phyloP scores from a whole-genome alignment of 352 stramenopile genomes.

The Phytophthora tentaculata region DNA sequence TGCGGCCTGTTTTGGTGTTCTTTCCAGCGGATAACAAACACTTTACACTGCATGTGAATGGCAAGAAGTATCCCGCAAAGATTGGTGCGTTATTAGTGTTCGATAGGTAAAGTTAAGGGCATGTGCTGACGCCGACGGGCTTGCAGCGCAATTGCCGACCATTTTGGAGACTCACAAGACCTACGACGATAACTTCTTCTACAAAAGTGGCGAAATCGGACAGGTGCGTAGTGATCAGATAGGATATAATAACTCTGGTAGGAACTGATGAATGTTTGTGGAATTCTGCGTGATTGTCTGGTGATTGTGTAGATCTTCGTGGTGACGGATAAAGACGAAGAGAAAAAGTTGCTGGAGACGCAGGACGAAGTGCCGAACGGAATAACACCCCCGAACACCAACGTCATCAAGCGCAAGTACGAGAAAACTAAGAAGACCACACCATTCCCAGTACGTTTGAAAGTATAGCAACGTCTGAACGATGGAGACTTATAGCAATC shows the following conservation, averaged over 20 bases:
- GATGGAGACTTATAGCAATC: slow-evolving; percentile 1
- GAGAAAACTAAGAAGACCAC: slow-evolving; percentile 88
- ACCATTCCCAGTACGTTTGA: slow-evolving; percentile 66
- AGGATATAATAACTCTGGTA: neutral
- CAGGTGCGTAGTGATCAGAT: slow-evolving; percentile 43
- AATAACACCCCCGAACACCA: slow-evolving; percentile 86
- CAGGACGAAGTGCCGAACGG: slow-evolving; percentile 74
- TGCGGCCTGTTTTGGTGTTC: slow-evolving; percentile 1
- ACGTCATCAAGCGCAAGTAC: slow-evolving; percentile 89
- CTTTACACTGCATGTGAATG: slow-evolving; percentile 80
- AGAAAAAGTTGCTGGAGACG: slow-evolving; percentile 64
- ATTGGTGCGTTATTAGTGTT: slow-evolving; percentile 77
- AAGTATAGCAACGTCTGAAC: neutral
- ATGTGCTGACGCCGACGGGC: neutral
- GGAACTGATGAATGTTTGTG: neutral
- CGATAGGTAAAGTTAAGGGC: neutral
- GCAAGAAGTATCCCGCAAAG: slow-evolving; percentile 80
- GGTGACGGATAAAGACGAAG: slow-evolving; percentile 80
- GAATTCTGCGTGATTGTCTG: slow-evolving; percentile 1
- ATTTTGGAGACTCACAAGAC: slow-evolving; percentile 92
- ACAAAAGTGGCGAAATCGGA: slow-evolving; percentile 89
- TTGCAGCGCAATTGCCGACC: slow-evolving; percentile 77
- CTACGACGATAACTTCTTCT: slow-evolving; percentile 90
- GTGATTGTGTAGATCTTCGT: slow-evolving; percentile 75
- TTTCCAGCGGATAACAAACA: slow-evolving; percentile 85